Evolutionary conservation across 176 grass and related monocot genomes (phyloP).

Genomic region (Secale cereale): DNA sequence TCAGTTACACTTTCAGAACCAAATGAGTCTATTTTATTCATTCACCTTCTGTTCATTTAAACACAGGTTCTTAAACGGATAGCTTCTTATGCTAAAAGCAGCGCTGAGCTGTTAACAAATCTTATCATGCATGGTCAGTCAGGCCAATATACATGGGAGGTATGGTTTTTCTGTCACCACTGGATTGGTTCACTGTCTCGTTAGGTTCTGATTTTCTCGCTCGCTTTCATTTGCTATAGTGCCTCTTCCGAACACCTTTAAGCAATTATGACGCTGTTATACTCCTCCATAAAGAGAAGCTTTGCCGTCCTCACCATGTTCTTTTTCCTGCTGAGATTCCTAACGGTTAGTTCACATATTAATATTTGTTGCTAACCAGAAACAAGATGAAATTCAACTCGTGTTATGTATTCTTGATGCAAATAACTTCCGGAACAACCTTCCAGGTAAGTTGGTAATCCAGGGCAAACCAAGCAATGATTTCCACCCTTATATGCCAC

Average conservation of each 20-base stretch:
- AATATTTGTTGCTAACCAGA: background rate
- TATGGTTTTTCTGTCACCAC: slow-evolving; percentile 24
- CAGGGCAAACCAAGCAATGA: slow-evolving; percentile 74
- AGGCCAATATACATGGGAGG: slow-evolving; percentile 87
- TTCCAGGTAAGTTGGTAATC: slow-evolving; percentile 70
- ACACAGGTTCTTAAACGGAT: slow-evolving; percentile 79
- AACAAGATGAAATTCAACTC: background rate
- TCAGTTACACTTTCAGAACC: background rate
- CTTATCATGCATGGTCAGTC: slow-evolving; percentile 57
- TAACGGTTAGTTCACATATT: slow-evolving; percentile 46
- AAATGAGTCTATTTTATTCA: slow-evolving; percentile 6
- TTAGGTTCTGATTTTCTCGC: slow-evolving; percentile 12
- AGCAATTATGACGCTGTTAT: slow-evolving; percentile 93
- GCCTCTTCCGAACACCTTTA: slow-evolving; percentile 74
- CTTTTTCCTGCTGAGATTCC: slow-evolving; percentile 66
- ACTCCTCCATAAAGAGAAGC: slow-evolving; percentile 74
- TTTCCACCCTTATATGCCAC: slow-evolving; percentile 64
- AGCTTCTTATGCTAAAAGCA: slow-evolving; percentile 79
- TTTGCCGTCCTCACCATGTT: slow-evolving; percentile 63
- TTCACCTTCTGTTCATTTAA: slow-evolving; percentile 19
- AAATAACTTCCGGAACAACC: slow-evolving; percentile 14
- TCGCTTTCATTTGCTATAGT: slow-evolving; percentile 45
- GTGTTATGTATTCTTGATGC: slow-evolving; percentile 9
- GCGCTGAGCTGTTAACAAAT: slow-evolving; percentile 71
- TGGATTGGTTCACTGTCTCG: background rate